phyloP scores from a whole-genome alignment of 441 rosid genomes.

The Populus tomentosa region DNA sequence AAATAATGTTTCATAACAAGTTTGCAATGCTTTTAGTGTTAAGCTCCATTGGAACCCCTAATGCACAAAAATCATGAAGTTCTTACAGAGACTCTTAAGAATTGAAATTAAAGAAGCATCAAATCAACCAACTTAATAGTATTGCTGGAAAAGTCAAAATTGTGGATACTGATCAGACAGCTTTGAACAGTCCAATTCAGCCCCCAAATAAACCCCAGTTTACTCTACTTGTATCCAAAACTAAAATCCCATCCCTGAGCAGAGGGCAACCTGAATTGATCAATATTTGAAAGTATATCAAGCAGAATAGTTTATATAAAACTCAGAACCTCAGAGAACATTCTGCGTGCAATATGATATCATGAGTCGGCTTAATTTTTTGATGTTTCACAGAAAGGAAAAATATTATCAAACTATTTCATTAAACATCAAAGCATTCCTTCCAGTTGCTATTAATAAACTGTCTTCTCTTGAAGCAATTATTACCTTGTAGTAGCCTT shows the following conservation, averaged over 20 bases:
- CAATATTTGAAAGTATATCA: background rate
- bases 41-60: background rate
- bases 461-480: background rate
- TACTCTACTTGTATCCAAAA: background rate
- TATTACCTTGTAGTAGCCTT: slow-evolving; percentile 91
- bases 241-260: background rate
- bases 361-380: background rate
- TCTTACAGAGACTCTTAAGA: background rate
- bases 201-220: background rate
- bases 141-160: background rate
- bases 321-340: background rate
- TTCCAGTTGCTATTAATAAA: too few relatives aligned
- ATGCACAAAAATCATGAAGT: background rate
- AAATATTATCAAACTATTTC: background rate
- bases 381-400: background rate
- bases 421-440: background rate
- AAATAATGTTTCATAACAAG: background rate
- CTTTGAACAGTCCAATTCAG: too few relatives aligned
- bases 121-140: background rate
- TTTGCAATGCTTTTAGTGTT: background rate
- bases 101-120: background rate
- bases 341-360: background rate
- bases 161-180: background rate
- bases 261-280: background rate
- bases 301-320: background rate